These are phyloP conservation scores for Leccinum broughii DNA, from an alignment of 768 basidiomycete genomes.

Conservation along the genomic window DNA sequence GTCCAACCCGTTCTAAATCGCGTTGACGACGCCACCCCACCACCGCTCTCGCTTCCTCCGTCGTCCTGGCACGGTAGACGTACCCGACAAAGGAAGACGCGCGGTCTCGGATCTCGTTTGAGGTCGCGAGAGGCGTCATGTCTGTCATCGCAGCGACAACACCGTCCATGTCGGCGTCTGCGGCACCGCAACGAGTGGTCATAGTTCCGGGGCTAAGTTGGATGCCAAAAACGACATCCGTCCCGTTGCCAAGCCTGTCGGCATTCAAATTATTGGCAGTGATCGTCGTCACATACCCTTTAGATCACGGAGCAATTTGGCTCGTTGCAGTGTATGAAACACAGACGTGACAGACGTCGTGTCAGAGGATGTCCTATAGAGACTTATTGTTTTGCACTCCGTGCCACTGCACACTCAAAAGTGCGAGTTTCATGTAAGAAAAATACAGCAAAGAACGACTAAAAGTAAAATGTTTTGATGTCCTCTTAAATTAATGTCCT, in stretches of 20 bases:
- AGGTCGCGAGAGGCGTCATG: conserved; percentile 39
- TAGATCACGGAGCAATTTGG: not conserved
- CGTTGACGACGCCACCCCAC: conserved; percentile 19
- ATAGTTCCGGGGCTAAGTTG: not conserved
- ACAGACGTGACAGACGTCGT: not conserved
- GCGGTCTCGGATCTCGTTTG: conserved; percentile 75
- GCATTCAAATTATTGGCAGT: not conserved
- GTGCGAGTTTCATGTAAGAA: not conserved
- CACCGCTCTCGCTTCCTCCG: conserved; percentile 49
- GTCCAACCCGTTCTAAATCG: not conserved
- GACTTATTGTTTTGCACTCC: not conserved
- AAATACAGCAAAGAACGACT: conserved; percentile 2
- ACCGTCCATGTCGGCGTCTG: not conserved
- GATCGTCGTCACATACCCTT: not conserved
- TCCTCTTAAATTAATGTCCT: not conserved
- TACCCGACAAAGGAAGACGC: conserved; percentile 70
- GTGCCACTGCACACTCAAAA: not conserved
- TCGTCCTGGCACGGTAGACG: conserved; percentile 55
- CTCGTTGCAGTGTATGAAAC: not conserved
- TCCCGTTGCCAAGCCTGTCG: not conserved
- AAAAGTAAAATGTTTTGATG: not conserved
- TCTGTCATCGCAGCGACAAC: not conserved
- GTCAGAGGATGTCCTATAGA: not conserved
- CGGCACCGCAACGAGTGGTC: not conserved
- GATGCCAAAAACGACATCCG: not conserved